Percentiles rank a stretch among this genome's conserved stretches.
These are phyloP conservation scores for Pichia sp. DNA, from an alignment of 1,139 yeast genomes.

Conservation along the genomic window DNA sequence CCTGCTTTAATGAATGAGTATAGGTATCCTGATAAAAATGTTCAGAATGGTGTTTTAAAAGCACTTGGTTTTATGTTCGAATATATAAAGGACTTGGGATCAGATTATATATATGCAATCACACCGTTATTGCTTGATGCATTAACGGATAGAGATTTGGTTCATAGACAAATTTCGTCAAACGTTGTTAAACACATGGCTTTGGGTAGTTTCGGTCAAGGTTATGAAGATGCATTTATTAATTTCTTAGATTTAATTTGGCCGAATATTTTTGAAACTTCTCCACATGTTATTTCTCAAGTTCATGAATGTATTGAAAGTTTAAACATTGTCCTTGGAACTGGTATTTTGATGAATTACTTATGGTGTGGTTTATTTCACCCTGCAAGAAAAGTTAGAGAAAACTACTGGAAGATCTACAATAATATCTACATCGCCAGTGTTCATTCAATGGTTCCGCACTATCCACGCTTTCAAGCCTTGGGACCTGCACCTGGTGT, in stretches of 20 bases:
- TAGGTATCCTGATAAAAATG: conserved; percentile 85
- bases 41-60: conserved; percentile 91
- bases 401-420: conserved; percentile 79
- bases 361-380: conserved; percentile 87
- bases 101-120: conserved; percentile 77
- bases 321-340: conserved; percentile 65
- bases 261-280: conserved; percentile 86
- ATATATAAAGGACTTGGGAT: conserved; percentile 77
- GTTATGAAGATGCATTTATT: conserved; percentile 67
- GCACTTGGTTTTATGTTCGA: conserved; percentile 92
- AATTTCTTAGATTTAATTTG: conserved; percentile 69
- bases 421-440: conserved; percentile 71
- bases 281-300: conserved; percentile 88
- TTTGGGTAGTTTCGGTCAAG: conserved; percentile 67
- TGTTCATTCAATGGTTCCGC: conserved; percentile 74
- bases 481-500: conserved; percentile 21
- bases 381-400: conserved; percentile 83
- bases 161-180: conserved; percentile 94
- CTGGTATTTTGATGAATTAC: conserved; percentile 69
- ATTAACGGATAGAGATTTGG: conserved; percentile 81
- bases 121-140: conserved; percentile 87
- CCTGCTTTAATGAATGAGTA: conserved; percentile 97
- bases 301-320: conserved; percentile 79
- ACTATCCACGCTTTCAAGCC: conserved; percentile 56
- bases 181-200: conserved; percentile 81